Evolutionary conservation across 768 basidiomycete species (phyloP), one percentile per base, ranked within the genome.

Genomic region (Leccinum fibrillosum): DNA sequence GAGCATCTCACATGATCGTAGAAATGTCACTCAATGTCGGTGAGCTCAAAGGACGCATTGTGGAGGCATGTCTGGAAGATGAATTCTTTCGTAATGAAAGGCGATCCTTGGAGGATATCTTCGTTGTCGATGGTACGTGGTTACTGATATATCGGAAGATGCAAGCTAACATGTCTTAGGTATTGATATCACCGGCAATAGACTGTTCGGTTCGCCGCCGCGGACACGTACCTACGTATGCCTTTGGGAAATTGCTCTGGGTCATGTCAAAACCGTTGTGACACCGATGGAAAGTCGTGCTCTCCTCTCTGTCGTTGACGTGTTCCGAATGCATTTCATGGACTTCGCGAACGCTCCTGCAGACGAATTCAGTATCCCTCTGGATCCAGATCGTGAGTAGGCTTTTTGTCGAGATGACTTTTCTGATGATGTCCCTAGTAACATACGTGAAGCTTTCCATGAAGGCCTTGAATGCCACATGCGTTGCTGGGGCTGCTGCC

Each of bases 161-260:
- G 45, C 28, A 32, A 54, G 26, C 52, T 13, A 39, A 65, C 50
- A 6, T 49, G 30, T 57, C 11, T 23, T 25, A 90, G 92, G 89
- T 11, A 71, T 95, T 62, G 83, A 91, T 59, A 83, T 98, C 50
- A 83, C 85, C 13, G 88, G 91, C 2, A 83, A 97, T 68, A 85
- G 95, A 25, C 75, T 98, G 11, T 96, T 97, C 67, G 96, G 96
- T 8, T 91, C 92, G 12, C 84, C 86, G 57, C 96, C 96, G 7
- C 82, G 83, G 3, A 90, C 90, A 0, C 74, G 89, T 2, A 87
- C 93, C 1, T 98, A 98, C 66, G 77, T 96, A 5, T 98, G 95
- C 68, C 82, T 97, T 13, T 98, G 96, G 96, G 93, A 96, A 66
- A 82, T 95, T 48, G 75, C 75, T n/a, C 35, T 94, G 17, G 92